Evolutionary conservation across 116 monocot genomes (phyloP), one percentile per base, ranked within the genome.

Genomic region (Posidonia oceanica): DNA sequence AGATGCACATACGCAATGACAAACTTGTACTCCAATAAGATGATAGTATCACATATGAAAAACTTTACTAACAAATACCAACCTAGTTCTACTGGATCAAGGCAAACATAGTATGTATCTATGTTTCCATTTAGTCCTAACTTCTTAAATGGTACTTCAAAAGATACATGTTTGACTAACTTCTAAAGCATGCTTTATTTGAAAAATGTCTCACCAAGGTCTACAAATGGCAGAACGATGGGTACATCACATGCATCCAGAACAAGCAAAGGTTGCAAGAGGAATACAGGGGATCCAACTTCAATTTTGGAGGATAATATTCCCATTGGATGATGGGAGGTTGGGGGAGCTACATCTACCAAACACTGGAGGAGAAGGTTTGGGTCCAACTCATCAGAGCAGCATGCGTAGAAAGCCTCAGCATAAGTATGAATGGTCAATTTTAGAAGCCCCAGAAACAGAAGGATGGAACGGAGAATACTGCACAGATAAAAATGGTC

Each of bases 391-490:
- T 65, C 68, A 81, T 20, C 82, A 80, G 52, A 72, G 64, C 20
- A 80, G 55, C 73, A 36, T 66, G 52, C 68, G 90, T 62, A 85
- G 82, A 67, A 87, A 84, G 80, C 36, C 78, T 63, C 59, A 68
- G 66, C 77, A 71, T 68, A 87, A 61, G 67, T 91, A 88, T 67
- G 82, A 87, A 71, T 94, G 94, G 94, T 88, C 91, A 44, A 69
- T 88, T 52, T 21, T 94, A 79, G 94, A 94, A 60, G 73, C 71
- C n/a, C 94, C 94, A 44, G 94, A 94, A 78, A 82, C 90, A 54
- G 94, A 94, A 85, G 94, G 94, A 74, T 94, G 94, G 94, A 94
- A 94, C 79, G 85, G 78, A 66, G 91, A 94, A 62, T 91, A 94
- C 59, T 94, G 94, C 76, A 88, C 82, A 14, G 88, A 86, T 23